Percentiles rank a stretch among this genome's conserved stretches.
Conservation (phyloP, 129 eudicot species). For the Logfia minima region DNA sequence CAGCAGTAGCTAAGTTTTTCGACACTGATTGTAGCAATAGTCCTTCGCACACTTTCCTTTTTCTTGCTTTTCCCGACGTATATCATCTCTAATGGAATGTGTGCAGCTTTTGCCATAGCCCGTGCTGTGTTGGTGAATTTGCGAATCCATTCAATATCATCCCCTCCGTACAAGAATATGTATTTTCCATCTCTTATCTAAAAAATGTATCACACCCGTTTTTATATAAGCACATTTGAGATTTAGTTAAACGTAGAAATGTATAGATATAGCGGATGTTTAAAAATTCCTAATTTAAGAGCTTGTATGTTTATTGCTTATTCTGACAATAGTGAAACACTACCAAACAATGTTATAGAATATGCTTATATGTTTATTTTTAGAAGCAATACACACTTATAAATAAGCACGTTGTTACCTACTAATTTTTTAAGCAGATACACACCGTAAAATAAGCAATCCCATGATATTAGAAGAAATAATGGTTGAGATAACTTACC, state of each 20-base stretch:
- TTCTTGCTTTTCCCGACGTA: constrained; percentile 58
- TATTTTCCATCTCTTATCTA: constrained; percentile 43
- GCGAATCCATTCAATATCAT: constrained; percentile 59
- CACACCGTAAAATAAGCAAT: too few relatives aligned
- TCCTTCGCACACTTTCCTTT: constrained; percentile 44
- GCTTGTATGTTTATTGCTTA: too few relatives aligned
- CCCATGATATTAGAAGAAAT: background rate
- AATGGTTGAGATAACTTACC: constrained; percentile 32
- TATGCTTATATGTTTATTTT: background rate
- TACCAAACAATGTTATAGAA: background rate
- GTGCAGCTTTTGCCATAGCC: constrained; percentile 36
- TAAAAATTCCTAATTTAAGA: too few relatives aligned
- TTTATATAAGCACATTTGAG: background rate
- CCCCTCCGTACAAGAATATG: constrained; percentile 61
- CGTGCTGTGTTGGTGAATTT: constrained; percentile 46
- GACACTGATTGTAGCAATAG: constrained; percentile 29
- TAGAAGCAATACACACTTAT: background rate
- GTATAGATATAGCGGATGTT: too few relatives aligned
- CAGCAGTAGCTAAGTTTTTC: constrained; percentile 62
- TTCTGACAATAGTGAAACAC: background rate
- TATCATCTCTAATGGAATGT: constrained; percentile 49
- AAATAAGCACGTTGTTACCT: too few relatives aligned
- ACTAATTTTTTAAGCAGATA: too few relatives aligned
- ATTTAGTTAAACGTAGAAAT: too few relatives aligned
- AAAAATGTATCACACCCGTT: background rate